Evolutionary conservation across 75 land plant genomes (phyloP).

Genomic region (Adiantum capillusveneris): DNA sequence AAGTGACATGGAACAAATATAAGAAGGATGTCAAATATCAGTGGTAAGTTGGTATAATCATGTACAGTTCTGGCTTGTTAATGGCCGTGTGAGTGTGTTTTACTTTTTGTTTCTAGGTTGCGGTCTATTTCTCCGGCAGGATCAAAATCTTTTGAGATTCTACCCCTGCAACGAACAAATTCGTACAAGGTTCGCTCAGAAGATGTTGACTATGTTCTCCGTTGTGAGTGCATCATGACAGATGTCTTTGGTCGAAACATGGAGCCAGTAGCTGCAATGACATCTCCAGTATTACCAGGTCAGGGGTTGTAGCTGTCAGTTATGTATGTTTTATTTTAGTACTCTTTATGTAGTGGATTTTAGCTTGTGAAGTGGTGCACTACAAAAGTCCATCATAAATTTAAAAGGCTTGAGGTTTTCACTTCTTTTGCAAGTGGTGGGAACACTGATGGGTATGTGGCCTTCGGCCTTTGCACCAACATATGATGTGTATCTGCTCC

Average conservation of each 20-base stretch:
- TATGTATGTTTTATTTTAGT: too few relatives aligned
- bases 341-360: too few relatives aligned
- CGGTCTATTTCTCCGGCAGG: conserved; percentile 33
- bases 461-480: too few relatives aligned
- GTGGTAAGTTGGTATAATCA: too few relatives aligned
- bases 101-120: conserved; percentile 32
- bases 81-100: neutral
- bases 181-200: conserved; percentile 75
- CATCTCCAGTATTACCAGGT: conserved; percentile 63
- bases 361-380: too few relatives aligned
- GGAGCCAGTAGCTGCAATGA: conserved; percentile 49
- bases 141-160: conserved; percentile 38
- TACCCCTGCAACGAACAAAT: conserved; percentile 52
- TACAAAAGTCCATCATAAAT: too few relatives aligned
- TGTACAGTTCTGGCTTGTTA: neutral
- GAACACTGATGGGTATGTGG: too few relatives aligned
- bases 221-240: conserved; percentile 72
- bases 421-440: too few relatives aligned
- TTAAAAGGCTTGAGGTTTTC: too few relatives aligned
- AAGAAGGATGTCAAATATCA: conserved; percentile 76
- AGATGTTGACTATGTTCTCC: conserved; percentile 69
- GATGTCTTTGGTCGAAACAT: conserved; percentile 82
- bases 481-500: too few relatives aligned
- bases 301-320: too few relatives aligned
- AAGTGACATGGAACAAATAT: conserved; percentile 72